Base-by-base conservation (phyloP, 2,329 filamentous ascomycete genomes). In the Calonectria pseudoturangicola region DNA sequence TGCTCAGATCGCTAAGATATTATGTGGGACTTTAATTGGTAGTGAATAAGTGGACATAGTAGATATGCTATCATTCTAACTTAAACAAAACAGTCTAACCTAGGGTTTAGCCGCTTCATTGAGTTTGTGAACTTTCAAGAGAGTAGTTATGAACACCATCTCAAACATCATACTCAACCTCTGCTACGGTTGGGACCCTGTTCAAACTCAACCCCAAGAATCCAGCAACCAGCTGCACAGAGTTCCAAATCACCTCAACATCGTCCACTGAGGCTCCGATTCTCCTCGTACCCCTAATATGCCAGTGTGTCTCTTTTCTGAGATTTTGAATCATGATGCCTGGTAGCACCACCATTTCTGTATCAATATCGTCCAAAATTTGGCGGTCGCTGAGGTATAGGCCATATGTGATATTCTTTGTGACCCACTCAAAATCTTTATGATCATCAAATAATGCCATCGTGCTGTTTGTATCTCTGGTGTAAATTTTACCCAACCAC, bases 311-410 rank as follows among this genome's bases (percentile, higher is more conserved):
- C 43, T 47, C 43, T 21, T 47, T 47, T 7, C 43, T n/a, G 43
- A 47, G 43, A n/a, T 47, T 47, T 21, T 47, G 43, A 47, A 47
- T 47, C 43, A 47, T 47, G 9, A 47, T 47, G 16, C 43, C 43
- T 3, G 43, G 7, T 18, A 47, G 3, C 7, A 45, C 41, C 16
- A 18, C 16, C 16, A 45, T 45, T n/a, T 45, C 41, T 15, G 41
- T 45, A n/a, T 45, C 41, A 5, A 45, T 18, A 3, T 47, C 43
- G 21, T 47, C 43, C 16, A 47, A 7, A 4, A 47, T 10, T 47
- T 47, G 43, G 43, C 43, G 43, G 21, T 47, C 43, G 43, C 43
- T 47, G 5, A 47, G 43, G 43, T 47, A 47, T 7, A 47, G 43
- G 4, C 43, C n/a, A 7, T 47, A 47, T 18, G 43, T 47, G 5